Evolutionary conservation across 371 early-diverging fungal genomes (phyloP), one percentile per base, ranked within the genome.

Genomic region (Rozella allomycis): DNA sequence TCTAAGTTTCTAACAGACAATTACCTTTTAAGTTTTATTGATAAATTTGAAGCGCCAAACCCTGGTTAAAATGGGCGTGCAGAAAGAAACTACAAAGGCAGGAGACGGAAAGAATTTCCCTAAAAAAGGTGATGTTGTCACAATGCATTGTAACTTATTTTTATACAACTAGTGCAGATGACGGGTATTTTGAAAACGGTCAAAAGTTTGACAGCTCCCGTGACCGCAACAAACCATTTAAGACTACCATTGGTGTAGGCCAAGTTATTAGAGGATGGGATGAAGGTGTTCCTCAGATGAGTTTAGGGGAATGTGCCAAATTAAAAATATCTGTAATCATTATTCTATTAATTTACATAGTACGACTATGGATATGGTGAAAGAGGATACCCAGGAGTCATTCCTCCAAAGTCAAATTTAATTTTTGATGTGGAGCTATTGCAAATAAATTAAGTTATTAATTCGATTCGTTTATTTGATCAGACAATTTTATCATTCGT

Each of bases 31-130:
- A n/a, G n/a, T n/a, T n/a, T n/a, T n/a, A n/a, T n/a, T n/a, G n/a
- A n/a, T n/a, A n/a, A n/a, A n/a, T n/a, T n/a, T n/a, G n/a, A n/a
- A n/a, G n/a, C n/a, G n/a, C n/a, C n/a, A n/a, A n/a, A n/a, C n/a
- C n/a, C n/a, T n/a, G n/a, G n/a, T n/a, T n/a, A n/a, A n/a, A n/a
- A n/a, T n/a, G n/a, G n/a, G n/a, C n/a, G n/a, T n/a, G n/a, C n/a
- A n/a, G n/a, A n/a, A n/a, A n/a, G n/a, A n/a, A n/a, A n/a, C n/a
- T n/a, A n/a, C n/a, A n/a, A n/a, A 44, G 18, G 30, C 70, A 28
- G 88, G 88, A 34, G 75, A 84, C 49, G 75, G 76, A 28, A 20
- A 22, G 8, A 68, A 54, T 67, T 87, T 69, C 72, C 90, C 88
- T 64, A 74, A 82, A 74, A 31, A 32, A 17, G 85, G 75, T 34